A percentile compares a stretch with the other conserved stretches of the same genome.
Evolutionary conservation across 129 eudicot genomes (phyloP).

Genomic region (Silybum marianum): DNA sequence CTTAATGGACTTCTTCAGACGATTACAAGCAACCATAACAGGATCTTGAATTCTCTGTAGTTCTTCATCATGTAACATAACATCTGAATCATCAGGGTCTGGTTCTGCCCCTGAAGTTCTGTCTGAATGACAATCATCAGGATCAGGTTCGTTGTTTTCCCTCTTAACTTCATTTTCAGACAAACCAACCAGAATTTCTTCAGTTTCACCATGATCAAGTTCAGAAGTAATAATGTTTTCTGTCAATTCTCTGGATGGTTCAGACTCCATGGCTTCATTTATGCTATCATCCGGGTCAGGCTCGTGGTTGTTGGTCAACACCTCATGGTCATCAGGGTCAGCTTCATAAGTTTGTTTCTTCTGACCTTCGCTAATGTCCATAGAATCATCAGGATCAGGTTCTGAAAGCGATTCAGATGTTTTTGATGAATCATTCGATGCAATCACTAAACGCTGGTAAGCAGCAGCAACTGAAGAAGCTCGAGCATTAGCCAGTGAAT

Average conservation of each 20-base stretch:
- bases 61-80: conserved; percentile 41
- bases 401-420: conserved; percentile 34
- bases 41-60: conserved; percentile 86
- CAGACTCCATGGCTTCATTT: conserved; percentile 41
- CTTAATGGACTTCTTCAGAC: conserved; percentile 63
- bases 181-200: conserved; percentile 34
- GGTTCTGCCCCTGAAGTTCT: conserved; percentile 34
- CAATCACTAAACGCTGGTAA: conserved; percentile 59
- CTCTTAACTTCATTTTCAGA: conserved; percentile 10
- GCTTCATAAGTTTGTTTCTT: conserved; percentile 29
- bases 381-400: conserved; percentile 38
- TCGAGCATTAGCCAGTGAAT: conserved; percentile 61
- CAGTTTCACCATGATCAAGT: conserved; percentile 34
- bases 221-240: conserved; percentile 24
- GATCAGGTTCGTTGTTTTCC: conserved; percentile 46
- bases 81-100: conserved; percentile 51
- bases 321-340: conserved; percentile 29
- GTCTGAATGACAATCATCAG: conserved; percentile 23
- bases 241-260: conserved; percentile 23
- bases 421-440: conserved; percentile 35
- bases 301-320: conserved; percentile 19
- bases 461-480: conserved; percentile 86
- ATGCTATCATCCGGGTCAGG: conserved; percentile 53
- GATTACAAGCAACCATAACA: conserved; percentile 53
- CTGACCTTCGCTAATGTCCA: conserved; percentile 11